These are phyloP conservation scores for Termitomyces sp. DNA, from an alignment of 768 basidiomycete genomes.

Conservation along the genomic window DNA sequence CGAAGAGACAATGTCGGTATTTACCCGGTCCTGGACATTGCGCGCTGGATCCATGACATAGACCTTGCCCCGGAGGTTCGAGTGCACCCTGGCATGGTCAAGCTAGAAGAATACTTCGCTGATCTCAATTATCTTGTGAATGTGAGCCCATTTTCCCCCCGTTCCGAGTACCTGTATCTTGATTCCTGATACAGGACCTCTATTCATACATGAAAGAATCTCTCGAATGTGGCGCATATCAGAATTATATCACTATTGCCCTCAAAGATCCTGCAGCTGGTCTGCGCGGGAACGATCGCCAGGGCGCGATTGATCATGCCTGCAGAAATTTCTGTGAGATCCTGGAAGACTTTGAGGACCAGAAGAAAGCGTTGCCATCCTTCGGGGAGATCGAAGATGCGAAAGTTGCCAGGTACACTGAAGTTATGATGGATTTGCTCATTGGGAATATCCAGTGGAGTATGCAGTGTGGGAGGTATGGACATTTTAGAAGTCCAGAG, in stretches of 20 bases:
- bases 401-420: background rate
- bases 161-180: background rate
- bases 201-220: background rate
- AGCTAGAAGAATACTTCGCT: background rate
- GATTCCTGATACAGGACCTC: background rate
- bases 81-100: background rate
- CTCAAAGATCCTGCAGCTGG: background rate
- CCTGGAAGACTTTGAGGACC: background rate
- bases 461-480: background rate
- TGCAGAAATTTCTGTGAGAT: background rate
- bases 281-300: background rate
- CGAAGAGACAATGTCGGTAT: slow-evolving; percentile 7
- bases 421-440: background rate
- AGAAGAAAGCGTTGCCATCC: too few species aligned
- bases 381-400: background rate
- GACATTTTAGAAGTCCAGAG: background rate
- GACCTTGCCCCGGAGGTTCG: background rate
- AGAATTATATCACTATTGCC: background rate
- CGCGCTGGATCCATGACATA: slow-evolving; percentile 3
- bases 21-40: slow-evolving; percentile 5
- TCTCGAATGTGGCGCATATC: background rate
- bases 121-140: background rate
- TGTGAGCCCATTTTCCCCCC: background rate
- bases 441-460: background rate
- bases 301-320: too few species aligned